phyloP scores from a whole-genome alignment of 768 basidiomycete genomes.

The Termitomyces sp. region DNA sequence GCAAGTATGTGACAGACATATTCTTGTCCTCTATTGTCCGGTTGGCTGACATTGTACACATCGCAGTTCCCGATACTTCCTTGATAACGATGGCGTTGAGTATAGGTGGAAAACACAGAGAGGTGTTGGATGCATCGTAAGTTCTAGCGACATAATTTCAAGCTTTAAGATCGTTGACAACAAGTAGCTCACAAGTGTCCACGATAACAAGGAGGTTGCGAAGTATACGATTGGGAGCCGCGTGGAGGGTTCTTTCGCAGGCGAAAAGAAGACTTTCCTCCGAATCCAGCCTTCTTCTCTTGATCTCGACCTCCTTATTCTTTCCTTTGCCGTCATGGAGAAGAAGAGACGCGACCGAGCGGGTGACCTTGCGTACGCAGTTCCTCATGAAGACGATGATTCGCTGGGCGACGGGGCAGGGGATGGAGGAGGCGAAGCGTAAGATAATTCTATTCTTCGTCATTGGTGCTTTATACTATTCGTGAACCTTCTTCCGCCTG shows the following conservation, averaged over 20 bases:
- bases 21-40: not conserved
- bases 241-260: constrained; percentile 43
- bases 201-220: constrained; percentile 39
- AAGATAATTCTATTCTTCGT: not conserved
- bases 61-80: constrained; percentile 43
- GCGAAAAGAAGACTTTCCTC: constrained; percentile 43
- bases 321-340: constrained; percentile 56
- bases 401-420: constrained; percentile 35
- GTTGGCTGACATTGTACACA: not conserved
- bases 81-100: constrained; percentile 45
- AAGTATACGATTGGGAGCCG: constrained; percentile 30
- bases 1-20: constrained; percentile 30
- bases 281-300: constrained; percentile 44
- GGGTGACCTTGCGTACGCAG: constrained; percentile 25
- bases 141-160: constrained; percentile 8
- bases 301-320: constrained; percentile 49
- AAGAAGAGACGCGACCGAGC: constrained; percentile 44
- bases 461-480: not conserved
- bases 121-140: constrained; percentile 37
- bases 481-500: too few relatives aligned
- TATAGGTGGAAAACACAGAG: constrained; percentile 46
- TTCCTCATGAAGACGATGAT: constrained; percentile 30
- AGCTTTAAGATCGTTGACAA: not conserved
- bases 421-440: constrained; percentile 21
- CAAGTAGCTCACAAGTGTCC: constrained; percentile 34